phyloP scores from a whole-genome alignment of 345 rosid genomes.

The Euphorbia pulcherrima region DNA sequence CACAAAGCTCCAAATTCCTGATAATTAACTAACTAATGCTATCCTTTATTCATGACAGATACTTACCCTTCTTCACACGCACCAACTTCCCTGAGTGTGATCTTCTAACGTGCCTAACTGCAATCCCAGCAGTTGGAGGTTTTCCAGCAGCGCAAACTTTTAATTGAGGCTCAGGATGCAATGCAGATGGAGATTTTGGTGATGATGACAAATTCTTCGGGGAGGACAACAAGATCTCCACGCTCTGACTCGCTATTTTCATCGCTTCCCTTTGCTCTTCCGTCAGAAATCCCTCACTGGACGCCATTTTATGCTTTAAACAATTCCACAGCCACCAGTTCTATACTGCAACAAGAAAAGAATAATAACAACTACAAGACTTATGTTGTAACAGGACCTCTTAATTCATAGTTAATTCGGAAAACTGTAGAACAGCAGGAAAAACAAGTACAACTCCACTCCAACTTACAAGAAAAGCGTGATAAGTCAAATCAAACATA shows the following conservation, averaged over 20 bases:
- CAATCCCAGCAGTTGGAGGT: conserved; percentile 56
- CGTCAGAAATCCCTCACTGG: conserved; percentile 72
- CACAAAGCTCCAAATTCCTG: too few relatives aligned
- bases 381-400: not conserved
- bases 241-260: conserved; percentile 64
- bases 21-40: not conserved
- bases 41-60: conserved; percentile 3
- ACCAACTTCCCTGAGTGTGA: conserved; percentile 80
- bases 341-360: not conserved
- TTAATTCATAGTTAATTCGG: not conserved
- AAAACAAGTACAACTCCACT: not conserved
- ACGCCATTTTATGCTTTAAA: conserved; percentile 51
- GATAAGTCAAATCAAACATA: not conserved
- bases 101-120: conserved; percentile 68
- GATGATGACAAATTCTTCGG: conserved; percentile 53
- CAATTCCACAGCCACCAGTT: conserved; percentile 14
- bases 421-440: not conserved
- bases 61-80: conserved; percentile 82
- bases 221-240: conserved; percentile 57
- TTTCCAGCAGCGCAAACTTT: conserved; percentile 65
- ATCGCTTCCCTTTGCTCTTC: conserved; percentile 74
- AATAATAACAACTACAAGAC: not conserved
- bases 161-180: conserved; percentile 60
- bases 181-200: conserved; percentile 38
- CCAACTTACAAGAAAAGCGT: not conserved